Evolutionary conservation across 331 rosid genomes (phyloP), one percentile per base, ranked within the genome.

Genomic region (Rhamnella rubrinervis): DNA sequence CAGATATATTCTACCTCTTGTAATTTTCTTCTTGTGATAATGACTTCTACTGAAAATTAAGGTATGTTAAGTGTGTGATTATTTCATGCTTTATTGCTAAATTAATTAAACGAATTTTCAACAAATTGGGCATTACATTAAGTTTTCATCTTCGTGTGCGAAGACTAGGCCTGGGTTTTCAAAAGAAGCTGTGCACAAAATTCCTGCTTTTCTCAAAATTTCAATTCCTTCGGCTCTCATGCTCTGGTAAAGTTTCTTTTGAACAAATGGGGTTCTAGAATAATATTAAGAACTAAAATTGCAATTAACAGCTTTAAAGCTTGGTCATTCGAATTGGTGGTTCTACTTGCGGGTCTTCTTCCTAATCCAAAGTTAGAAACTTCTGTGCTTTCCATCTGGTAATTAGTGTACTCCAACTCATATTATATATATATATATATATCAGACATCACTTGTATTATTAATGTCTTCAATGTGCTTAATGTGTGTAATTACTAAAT

Each of bases 111-210:
- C n/a, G n/a, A n/a, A n/a, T n/a, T n/a, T n/a, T n/a, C n/a, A n/a
- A n/a, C n/a, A n/a, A n/a, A n/a, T 84, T 70, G 75, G 71, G 39
- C 37, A 66, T 65, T 88, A 86, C 41, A 74, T 84, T 15, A 78
- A 73, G 38, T 46, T 76, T 7, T 71, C 95, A 7, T 17, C 83
- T 18, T 14, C 72, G 35, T 86, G 86, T 70, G 53, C 65, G 17
- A 68, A 73, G n/a, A 88, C 89, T 71, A 85, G 95, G 89, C 70
- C 74, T 35, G 89, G 91, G 6, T 67, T 88, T 57, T 79, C 89
- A 4, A 76, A 75, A 50, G 86, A 85, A 21, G 83, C 85, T 8
- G 71, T 83, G 44, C 69, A 75, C 72, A 78, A 83, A 50, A 41
- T 85, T 70, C 55, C 77, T 40, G 55, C 82, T 18, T 85, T 85